Evolutionary conservation across 2,329 filamentous ascomycete genomes (phyloP).

Genomic region (Cercospora berteroae): DNA sequence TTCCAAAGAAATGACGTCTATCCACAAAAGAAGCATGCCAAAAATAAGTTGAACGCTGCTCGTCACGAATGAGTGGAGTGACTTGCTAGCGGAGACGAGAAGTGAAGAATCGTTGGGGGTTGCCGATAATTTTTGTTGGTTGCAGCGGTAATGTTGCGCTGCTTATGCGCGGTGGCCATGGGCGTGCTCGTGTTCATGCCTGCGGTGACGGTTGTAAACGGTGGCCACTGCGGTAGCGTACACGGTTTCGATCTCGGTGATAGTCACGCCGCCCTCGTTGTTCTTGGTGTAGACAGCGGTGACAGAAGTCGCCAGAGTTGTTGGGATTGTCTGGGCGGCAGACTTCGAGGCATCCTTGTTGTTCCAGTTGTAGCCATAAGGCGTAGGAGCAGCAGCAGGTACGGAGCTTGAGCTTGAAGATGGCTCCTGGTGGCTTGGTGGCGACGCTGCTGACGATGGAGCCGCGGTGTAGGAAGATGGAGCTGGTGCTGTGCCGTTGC

Average conservation of each 20-base stretch:
- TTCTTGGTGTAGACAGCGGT: slow-evolving; percentile 18
- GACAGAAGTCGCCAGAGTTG: slow-evolving; percentile 25
- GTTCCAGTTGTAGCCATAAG: slow-evolving; percentile 16
- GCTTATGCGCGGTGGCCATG: slow-evolving; percentile 24
- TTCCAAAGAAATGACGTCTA: slow-evolving; percentile 10
- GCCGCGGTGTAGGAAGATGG: slow-evolving; percentile 14
- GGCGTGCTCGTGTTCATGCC: slow-evolving; percentile 34
- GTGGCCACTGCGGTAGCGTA: slow-evolving; percentile 32
- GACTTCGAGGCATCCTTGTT: slow-evolving; percentile 17
- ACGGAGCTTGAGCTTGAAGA: slow-evolving; percentile 8
- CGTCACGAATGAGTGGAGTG: slow-evolving; percentile 20
- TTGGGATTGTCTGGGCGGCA: slow-evolving; percentile 20
- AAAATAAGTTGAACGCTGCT: slow-evolving; percentile 8
- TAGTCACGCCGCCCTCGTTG: slow-evolving; percentile 25
- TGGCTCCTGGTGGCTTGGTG: slow-evolving; percentile 9
- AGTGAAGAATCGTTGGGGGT: slow-evolving; percentile 9
- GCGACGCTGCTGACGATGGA: slow-evolving; percentile 4
- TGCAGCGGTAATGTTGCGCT: neutral
- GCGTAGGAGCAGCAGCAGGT: slow-evolving; percentile 3
- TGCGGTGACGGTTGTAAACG: slow-evolving; percentile 23
- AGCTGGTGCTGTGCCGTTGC: slow-evolving; percentile 9
- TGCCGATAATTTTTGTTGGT: neutral
- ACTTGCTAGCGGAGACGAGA: slow-evolving; percentile 3
- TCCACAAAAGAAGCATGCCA: slow-evolving; percentile 26
- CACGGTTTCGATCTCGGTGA: slow-evolving; percentile 32